These are phyloP conservation scores for Lentinus brumalis DNA, from an alignment of 768 basidiomycete genomes.

Conservation along the genomic window DNA sequence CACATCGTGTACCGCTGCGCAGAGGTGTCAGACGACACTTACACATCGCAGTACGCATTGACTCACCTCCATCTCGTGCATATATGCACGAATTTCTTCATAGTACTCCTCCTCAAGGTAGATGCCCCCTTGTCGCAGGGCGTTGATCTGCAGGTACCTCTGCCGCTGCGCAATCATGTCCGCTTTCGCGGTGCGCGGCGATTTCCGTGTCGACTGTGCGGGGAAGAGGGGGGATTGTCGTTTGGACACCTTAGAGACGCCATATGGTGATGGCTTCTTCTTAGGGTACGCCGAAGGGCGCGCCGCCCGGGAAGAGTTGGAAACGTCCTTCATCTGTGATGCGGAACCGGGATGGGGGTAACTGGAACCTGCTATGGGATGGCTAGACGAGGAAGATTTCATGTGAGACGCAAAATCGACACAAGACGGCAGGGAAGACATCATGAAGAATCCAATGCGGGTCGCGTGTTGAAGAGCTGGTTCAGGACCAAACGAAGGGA, in stretches of 20 bases:
- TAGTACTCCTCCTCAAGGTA: conserved; percentile 94
- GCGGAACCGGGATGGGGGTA: conserved; percentile 2
- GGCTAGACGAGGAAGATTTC: conserved; percentile 16
- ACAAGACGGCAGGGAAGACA: conserved; percentile 7
- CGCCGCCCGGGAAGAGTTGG: conserved; percentile 62
- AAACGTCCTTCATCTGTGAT: conserved; percentile 77
- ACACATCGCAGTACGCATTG: conserved; percentile 5
- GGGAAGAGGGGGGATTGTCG: conserved; percentile 43
- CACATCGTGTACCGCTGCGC: conserved; percentile 81
- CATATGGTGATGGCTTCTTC: conserved; percentile 84
- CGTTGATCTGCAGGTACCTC: conserved; percentile 67
- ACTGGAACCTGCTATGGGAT: background rate
- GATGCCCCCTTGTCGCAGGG: conserved; percentile 70
- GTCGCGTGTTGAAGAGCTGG: conserved; percentile 1
- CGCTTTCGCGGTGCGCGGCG: conserved; percentile 67
- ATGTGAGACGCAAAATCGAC: conserved; percentile 10
- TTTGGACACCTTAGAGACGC: conserved; percentile 69
- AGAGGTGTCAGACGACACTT: background rate
- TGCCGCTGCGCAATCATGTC: conserved; percentile 65
- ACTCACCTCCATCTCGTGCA: conserved; percentile 99
- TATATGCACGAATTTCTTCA: conserved; percentile 89
- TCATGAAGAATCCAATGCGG: conserved; percentile 2
- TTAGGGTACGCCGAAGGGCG: conserved; percentile 72
- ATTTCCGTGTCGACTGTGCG: conserved; percentile 51
- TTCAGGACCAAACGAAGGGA: background rate